Conservation (phyloP, 1,284 basidiomycete species). For the Fereydounia khargensis region DNA sequence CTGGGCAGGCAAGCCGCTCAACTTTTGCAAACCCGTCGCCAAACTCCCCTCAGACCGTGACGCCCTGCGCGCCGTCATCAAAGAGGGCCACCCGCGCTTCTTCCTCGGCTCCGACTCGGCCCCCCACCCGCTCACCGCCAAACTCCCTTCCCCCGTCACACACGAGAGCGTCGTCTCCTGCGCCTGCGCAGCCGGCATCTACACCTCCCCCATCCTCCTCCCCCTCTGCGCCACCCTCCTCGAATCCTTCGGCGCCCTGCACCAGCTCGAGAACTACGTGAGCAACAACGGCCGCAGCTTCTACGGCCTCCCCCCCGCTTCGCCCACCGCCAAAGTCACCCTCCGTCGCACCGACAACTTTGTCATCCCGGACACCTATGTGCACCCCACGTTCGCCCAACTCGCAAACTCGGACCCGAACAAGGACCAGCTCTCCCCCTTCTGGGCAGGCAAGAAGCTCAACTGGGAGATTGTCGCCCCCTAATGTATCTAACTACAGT, state of each 20-base stretch:
- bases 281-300: constrained; percentile 48
- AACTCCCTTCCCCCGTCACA: constrained; percentile 64
- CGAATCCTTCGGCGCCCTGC: constrained; percentile 53
- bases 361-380: constrained; percentile 44
- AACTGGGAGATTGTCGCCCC: constrained; percentile 78
- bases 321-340: constrained; percentile 8
- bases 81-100: constrained; percentile 83
- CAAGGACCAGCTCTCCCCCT: constrained; percentile 70
- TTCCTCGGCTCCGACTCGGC: constrained; percentile 98
- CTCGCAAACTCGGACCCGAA: constrained; percentile 28
- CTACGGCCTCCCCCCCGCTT: constrained; percentile 35
- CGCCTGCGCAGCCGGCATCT: constrained; percentile 54
- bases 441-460: constrained; percentile 83
- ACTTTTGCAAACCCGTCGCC: constrained; percentile 98
- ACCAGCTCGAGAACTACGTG: constrained; percentile 48
- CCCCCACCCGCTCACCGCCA: constrained; percentile 79
- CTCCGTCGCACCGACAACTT: constrained; percentile 24
- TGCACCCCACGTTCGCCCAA: constrained; percentile 24
- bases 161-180: constrained; percentile 42
- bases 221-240: constrained; percentile 55
- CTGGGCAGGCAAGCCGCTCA: constrained; percentile 92
- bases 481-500: no score
- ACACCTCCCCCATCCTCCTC: constrained; percentile 52
- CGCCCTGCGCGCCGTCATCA: constrained; percentile 78
- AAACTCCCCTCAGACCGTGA: constrained; percentile 89